Percentiles rank a stretch among this genome's conserved stretches.
Evolutionary conservation across 306 rosid genomes (phyloP).

Genomic region (Acacia crassicarpa): DNA sequence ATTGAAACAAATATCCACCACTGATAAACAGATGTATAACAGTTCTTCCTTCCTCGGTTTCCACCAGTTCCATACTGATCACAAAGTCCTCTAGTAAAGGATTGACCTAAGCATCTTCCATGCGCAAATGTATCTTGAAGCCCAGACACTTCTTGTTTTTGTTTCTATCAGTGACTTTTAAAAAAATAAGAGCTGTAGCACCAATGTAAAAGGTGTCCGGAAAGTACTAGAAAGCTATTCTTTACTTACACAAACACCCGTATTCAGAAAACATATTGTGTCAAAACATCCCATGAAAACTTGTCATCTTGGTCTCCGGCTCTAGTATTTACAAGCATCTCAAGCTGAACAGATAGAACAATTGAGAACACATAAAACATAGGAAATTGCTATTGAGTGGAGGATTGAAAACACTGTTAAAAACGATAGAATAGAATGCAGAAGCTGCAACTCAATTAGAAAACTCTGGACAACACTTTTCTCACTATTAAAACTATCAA

Average conservation of each 20-base stretch:
- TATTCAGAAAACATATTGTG: neutral
- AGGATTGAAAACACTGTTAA: neutral
- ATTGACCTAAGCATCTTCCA: neutral
- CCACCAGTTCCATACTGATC: neutral
- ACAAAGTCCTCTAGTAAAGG: neutral
- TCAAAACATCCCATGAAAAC: neutral
- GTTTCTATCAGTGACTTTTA: neutral
- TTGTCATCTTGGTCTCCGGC: neutral
- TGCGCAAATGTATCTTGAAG: neutral
- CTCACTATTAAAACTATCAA: neutral
- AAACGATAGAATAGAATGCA: neutral
- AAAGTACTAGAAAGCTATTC: neutral
- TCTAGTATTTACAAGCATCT: neutral
- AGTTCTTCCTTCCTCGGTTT: neutral
- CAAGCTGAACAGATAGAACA: neutral
- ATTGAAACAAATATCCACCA: neutral
- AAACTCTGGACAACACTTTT: neutral
- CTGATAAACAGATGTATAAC: neutral
- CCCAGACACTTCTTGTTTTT: neutral
- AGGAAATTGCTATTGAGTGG: neutral
- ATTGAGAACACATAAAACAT: neutral
- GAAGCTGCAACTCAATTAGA: neutral
- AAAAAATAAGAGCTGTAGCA: neutral
- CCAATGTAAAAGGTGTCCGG: neutral
- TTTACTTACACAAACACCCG: neutral